These are phyloP conservation scores for Aspergillus flavus DNA, from an alignment of 2,329 filamentous ascomycete genomes.

Conservation along the genomic window DNA sequence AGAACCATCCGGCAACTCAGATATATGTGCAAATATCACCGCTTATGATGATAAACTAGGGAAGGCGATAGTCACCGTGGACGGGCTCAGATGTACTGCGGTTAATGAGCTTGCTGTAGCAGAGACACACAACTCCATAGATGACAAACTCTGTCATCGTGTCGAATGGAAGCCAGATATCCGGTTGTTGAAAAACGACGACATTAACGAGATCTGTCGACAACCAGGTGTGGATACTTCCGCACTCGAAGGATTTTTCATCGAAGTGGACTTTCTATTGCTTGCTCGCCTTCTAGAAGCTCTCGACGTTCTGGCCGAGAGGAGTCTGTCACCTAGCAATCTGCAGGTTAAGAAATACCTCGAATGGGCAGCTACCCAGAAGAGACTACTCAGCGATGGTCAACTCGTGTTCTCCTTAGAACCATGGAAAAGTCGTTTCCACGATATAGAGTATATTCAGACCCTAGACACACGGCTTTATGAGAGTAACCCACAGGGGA, in stretches of 20 bases:
- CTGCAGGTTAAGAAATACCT: constrained; percentile 13
- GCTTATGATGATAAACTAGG: not conserved
- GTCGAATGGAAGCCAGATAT: constrained; percentile 17
- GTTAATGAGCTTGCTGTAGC: not conserved
- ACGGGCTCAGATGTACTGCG: not conserved
- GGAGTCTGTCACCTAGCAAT: not conserved
- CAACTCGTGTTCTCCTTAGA: not conserved
- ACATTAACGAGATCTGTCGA: not conserved
- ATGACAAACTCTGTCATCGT: not conserved
- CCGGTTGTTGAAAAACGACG: constrained; percentile 4
- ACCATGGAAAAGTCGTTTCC: constrained; percentile 6
- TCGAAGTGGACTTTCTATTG: not conserved
- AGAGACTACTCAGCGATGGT: not conserved
- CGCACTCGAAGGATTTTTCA: not conserved
- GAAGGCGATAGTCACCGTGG: not conserved
- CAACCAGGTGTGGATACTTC: not conserved
- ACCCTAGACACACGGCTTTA: not conserved
- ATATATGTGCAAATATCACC: not conserved
- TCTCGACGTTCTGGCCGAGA: not conserved
- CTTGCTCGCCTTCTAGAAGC: not conserved
- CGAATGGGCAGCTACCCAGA: constrained; percentile 10
- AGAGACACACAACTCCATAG: not conserved
- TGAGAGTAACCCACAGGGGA: not conserved
- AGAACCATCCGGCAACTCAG: not conserved
- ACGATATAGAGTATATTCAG: constrained; percentile 2